Percentiles rank a stretch among this genome's conserved stretches.
phyloP scores from a whole-genome alignment of 108 stramenopile species.

The Nitzschia sp. region DNA sequence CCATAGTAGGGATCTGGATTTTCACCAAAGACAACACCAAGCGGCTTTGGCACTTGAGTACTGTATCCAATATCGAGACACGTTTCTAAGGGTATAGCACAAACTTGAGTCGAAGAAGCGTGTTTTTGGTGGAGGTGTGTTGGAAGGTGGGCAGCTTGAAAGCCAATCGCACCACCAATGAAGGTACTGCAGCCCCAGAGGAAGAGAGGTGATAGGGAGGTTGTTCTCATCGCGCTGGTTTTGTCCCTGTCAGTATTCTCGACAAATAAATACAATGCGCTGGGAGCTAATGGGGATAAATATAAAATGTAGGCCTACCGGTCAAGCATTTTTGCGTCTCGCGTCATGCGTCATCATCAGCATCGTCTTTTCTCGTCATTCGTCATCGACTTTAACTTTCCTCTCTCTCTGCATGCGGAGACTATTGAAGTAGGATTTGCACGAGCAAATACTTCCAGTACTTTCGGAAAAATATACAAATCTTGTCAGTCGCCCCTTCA shows the following conservation, averaged over 20 bases:
- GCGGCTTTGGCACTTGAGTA: slow-evolving; percentile 23
- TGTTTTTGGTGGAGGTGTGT: background rate
- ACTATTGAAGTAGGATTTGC: too few species aligned
- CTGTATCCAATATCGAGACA: background rate
- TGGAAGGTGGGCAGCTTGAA: background rate
- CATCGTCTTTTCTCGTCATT: too few species aligned
- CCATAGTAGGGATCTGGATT: slow-evolving; percentile 38
- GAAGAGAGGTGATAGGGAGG: background rate
- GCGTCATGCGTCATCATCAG: too few species aligned
- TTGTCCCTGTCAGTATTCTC: too few species aligned
- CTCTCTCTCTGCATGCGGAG: too few species aligned
- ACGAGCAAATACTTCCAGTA: too few species aligned
- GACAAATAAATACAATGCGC: background rate
- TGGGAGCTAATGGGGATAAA: too few species aligned
- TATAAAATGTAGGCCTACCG: too few species aligned
- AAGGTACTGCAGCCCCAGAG: background rate
- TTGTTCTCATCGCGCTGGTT: background rate
- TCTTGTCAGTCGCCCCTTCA: too few species aligned
- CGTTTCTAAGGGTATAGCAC: background rate
- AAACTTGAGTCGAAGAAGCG: background rate
- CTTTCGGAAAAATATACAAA: too few species aligned
- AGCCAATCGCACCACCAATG: background rate
- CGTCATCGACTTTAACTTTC: too few species aligned
- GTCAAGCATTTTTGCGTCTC: too few species aligned
- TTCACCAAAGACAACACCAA: slow-evolving; percentile 44